Percentiles rank a stretch among this genome's conserved stretches.
Conservation (phyloP, 2,329 filamentous ascomycete genomes). For the Stemphylium vesicarium region DNA sequence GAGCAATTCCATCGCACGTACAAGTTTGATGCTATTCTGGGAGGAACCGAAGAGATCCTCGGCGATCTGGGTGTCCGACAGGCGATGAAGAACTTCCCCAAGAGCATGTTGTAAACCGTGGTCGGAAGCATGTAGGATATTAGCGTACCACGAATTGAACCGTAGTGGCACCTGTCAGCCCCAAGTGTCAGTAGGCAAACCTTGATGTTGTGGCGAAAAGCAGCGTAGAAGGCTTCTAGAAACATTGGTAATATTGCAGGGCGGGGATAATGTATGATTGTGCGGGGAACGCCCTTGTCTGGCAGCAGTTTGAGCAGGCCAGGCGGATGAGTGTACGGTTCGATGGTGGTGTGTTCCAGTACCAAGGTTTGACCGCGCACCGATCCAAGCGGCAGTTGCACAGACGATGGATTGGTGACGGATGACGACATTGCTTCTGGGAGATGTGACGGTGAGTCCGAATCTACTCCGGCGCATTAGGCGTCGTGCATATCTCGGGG, state of each 20-base stretch:
- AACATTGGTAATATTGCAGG: constrained; percentile 7
- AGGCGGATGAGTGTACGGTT: constrained; percentile 4
- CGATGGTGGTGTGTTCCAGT: constrained; percentile 9
- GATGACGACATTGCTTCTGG: constrained; percentile 4
- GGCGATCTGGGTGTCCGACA: constrained; percentile 82
- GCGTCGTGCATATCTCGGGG: constrained; percentile 7
- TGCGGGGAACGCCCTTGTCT: constrained; percentile 9
- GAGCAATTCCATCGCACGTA: constrained; percentile 86
- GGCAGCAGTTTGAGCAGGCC: constrained; percentile 11
- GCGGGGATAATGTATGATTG: not conserved
- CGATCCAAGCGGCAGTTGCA: constrained; percentile 12
- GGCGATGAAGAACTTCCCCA: constrained; percentile 83
- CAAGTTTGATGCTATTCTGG: constrained; percentile 72
- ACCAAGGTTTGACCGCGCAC: constrained; percentile 9
- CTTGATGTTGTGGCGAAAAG: constrained; percentile 4
- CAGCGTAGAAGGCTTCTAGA: constrained; percentile 22
- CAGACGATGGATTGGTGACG: constrained; percentile 9
- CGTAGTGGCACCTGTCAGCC: constrained; percentile 2
- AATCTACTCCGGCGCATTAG: constrained; percentile 3
- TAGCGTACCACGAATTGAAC: not conserved
- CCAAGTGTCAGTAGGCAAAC: not conserved
- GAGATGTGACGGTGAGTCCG: not conserved
- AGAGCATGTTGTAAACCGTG: constrained; percentile 71
- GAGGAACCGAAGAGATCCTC: constrained; percentile 83
- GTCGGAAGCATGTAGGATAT: constrained; percentile 7